Conservation (phyloP, 345 rosid species). For the Brassica incana region DNA sequence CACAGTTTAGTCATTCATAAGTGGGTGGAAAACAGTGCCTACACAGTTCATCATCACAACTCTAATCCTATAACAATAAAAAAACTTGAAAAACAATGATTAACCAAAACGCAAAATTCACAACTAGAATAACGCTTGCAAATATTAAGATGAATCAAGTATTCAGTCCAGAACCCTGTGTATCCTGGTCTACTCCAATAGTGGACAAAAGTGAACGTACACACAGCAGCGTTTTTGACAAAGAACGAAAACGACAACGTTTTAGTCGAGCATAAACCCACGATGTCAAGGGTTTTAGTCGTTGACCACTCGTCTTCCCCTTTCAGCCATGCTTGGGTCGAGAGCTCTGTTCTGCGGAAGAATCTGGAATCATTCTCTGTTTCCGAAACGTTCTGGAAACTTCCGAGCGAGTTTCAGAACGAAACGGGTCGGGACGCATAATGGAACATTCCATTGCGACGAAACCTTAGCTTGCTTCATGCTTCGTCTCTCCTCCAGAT, state of each 20-base stretch:
- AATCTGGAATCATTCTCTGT: conserved; percentile 34
- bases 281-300: conserved; percentile 28
- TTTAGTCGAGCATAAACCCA: background rate
- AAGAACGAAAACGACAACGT: background rate
- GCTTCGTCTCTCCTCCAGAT: conserved; percentile 75
- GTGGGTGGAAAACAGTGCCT: no score
- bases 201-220: background rate
- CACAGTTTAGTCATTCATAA: no score
- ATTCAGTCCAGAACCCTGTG: no score
- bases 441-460: conserved; percentile 89
- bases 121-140: no score
- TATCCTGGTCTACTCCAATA: no score
- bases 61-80: no score
- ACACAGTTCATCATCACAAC: no score
- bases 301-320: conserved; percentile 1
- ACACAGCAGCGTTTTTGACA: background rate
- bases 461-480: conserved; percentile 93
- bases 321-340: conserved; percentile 27
- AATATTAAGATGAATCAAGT: no score
- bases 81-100: no score
- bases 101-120: no score
- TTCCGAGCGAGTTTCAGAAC: conserved; percentile 30
- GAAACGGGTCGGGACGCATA: conserved; percentile 77
- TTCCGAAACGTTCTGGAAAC: conserved; percentile 12
- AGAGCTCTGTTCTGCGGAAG: conserved; percentile 19